phyloP scores from a whole-genome alignment of 2,329 filamentous ascomycete genomes.

The Emergomyces pasteurianus region DNA sequence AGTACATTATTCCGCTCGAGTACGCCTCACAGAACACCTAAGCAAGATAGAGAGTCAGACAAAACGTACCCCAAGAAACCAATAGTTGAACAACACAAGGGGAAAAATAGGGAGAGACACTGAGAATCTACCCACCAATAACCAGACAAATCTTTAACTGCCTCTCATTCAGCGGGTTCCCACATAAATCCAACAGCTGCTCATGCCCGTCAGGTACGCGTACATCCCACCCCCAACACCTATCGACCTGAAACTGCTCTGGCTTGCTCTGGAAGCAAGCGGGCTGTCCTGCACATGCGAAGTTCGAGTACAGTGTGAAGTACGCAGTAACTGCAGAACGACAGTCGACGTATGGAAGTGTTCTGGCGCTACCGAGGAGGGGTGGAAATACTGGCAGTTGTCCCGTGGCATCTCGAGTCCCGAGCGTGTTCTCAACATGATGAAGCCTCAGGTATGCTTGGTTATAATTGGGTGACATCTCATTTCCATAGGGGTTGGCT shows the following conservation, averaged over 20 bases:
- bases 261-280: neutral
- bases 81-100: neutral
- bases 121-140: neutral
- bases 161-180: neutral
- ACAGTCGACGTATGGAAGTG: neutral
- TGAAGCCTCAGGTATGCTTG: neutral
- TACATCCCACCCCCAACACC: constrained; percentile 1
- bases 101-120: neutral
- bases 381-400: neutral
- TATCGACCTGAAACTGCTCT: neutral
- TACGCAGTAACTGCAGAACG: neutral
- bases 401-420: neutral
- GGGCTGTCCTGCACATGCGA: neutral
- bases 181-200: neutral
- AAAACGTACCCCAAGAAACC: neutral
- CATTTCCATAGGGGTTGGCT: neutral
- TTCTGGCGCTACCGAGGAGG: neutral
- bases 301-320: neutral
- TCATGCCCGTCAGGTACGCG: neutral
- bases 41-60: neutral
- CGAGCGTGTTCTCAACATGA: neutral
- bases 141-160: neutral
- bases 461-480: neutral
- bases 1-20: neutral
- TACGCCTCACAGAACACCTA: neutral